Evolutionary conservation across 768 basidiomycete species (phyloP).

Genomic region (Leccinellum rugosiceps): DNA sequence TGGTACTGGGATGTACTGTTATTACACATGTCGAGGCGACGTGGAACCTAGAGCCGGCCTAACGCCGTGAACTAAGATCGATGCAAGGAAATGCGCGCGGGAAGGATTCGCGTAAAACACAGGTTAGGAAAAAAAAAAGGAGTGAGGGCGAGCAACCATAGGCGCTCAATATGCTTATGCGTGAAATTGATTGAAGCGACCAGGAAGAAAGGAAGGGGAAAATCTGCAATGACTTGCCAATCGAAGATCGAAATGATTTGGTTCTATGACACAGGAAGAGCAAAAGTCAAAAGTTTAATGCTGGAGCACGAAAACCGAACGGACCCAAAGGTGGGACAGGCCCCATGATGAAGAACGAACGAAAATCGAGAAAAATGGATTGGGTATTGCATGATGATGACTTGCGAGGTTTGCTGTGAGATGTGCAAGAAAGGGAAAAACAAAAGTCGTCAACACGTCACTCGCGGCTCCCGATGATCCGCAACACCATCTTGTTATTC

Average conservation of each 20-base stretch:
- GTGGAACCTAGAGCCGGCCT: conserved; percentile 11
- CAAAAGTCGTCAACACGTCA: conserved; percentile 1
- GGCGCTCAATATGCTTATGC: conserved; percentile 1
- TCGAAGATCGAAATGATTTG: not conserved
- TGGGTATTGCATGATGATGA: not conserved
- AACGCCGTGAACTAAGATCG: conserved; percentile 1
- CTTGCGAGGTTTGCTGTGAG: not conserved
- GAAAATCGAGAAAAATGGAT: not conserved
- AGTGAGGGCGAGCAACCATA: not conserved
- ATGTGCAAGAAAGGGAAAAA: not conserved
- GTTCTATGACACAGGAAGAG: not conserved
- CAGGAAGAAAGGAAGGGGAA: not conserved
- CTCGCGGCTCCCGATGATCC: conserved; percentile 39
- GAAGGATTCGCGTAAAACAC: not conserved
- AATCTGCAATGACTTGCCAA: not conserved
- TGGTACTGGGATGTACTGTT: not conserved
- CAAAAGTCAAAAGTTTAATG: not conserved
- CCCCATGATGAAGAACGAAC: not conserved
- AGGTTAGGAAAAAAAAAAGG: not conserved
- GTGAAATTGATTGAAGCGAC: not conserved
- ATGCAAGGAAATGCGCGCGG: not conserved
- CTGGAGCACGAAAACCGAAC: not conserved
- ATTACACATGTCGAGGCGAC: not conserved
- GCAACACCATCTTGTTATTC: conserved; percentile 56
- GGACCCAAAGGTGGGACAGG: not conserved